Conservation (phyloP, 495 filamentous ascomycete genomes). For the Penicillium pancosmium region DNA sequence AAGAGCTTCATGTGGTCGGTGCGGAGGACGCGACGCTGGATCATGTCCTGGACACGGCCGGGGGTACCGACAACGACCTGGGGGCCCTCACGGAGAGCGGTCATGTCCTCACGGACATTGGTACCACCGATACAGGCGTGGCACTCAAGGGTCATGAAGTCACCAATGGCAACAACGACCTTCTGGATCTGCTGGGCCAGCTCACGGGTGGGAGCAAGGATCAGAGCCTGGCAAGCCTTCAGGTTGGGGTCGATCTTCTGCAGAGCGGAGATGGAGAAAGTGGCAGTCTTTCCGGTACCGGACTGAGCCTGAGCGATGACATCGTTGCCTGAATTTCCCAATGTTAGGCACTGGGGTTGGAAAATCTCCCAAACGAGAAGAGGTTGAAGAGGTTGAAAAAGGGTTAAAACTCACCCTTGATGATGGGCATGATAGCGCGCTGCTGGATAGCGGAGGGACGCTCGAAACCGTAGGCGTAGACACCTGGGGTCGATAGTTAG, state of each 20-base stretch:
- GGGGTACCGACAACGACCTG: constrained; percentile 97
- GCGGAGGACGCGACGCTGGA: constrained; percentile 90
- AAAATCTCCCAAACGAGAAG: constrained; percentile 7
- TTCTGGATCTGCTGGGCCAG: constrained; percentile 98
- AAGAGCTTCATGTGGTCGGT: constrained; percentile 99
- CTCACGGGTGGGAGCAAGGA: constrained; percentile 96
- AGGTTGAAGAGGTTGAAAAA: not conserved
- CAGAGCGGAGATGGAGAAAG: constrained; percentile 97
- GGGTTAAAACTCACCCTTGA: constrained; percentile 77
- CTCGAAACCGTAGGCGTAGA: constrained; percentile 99
- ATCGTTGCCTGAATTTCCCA: constrained; percentile 73
- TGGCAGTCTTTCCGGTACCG: constrained; percentile 98
- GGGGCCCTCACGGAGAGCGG: constrained; percentile 90
- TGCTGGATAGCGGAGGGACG: constrained; percentile 99
- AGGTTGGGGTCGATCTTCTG: constrained; percentile 95
- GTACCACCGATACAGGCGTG: constrained; percentile 99
- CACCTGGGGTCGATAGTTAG: constrained; percentile 61
- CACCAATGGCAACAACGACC: constrained; percentile 95
- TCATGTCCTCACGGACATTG: constrained; percentile 96
- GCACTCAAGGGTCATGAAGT: constrained; percentile 99
- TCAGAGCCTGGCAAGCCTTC: constrained; percentile 93
- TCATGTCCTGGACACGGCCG: constrained; percentile 98
- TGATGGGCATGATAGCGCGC: constrained; percentile 98
- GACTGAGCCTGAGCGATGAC: constrained; percentile 99
- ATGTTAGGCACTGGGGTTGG: constrained; percentile 25